These are phyloP conservation scores for Boletus smithii DNA, from an alignment of 1,284 basidiomycete genomes.

Conservation along the genomic window DNA sequence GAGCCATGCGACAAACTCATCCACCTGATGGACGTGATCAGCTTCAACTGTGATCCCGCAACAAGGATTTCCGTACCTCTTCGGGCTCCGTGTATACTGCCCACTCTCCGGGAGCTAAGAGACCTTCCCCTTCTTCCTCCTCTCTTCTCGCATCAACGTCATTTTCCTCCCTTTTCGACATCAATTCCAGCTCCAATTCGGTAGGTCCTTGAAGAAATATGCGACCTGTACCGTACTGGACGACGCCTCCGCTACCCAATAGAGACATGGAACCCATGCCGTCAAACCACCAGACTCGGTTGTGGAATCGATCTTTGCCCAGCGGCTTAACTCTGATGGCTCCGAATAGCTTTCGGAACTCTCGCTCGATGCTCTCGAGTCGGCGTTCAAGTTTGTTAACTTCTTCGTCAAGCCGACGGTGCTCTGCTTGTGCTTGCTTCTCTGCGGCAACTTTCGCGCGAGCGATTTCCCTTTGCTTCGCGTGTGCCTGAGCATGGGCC, in stretches of 20 bases:
- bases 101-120: constrained; percentile 81
- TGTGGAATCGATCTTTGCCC: constrained; percentile 90
- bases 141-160: constrained; percentile 57
- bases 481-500: constrained; percentile 57
- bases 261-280: constrained; percentile 85
- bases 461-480: constrained; percentile 73
- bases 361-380: constrained; percentile 86
- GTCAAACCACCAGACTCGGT: constrained; percentile 98
- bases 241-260: constrained; percentile 67
- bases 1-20: constrained; percentile 84
- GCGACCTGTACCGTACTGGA: constrained; percentile 84
- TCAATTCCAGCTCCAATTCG: constrained; percentile 68
- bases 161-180: constrained; percentile 58
- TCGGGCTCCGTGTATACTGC: constrained; percentile 84
- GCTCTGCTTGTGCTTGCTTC: constrained; percentile 71
- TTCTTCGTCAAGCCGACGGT: constrained; percentile 83
- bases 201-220: constrained; percentile 89
- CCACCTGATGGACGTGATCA: constrained; percentile 51
- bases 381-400: constrained; percentile 74
- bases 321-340: constrained; percentile 84
- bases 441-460: constrained; percentile 69
- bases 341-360: constrained; percentile 85
- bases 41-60: constrained; percentile 3
- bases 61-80: constrained; percentile 53
- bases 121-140: constrained; percentile 77